phyloP scores from a whole-genome alignment of 2,329 filamentous ascomycete genomes.

The Penicillium sp. region DNA sequence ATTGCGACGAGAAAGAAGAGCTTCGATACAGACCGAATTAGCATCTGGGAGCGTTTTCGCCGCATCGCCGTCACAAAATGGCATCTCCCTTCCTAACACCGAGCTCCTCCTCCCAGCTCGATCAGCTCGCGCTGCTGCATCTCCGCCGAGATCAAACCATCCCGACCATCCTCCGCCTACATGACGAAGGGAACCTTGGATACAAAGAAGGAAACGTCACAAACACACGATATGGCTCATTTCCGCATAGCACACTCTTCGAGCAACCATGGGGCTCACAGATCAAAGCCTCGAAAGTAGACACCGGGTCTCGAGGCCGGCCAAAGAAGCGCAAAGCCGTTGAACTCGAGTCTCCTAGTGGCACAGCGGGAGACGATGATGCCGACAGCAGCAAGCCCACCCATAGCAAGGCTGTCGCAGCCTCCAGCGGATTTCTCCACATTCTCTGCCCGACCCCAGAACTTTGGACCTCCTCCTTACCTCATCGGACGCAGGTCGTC shows the following conservation, averaged over 20 bases:
- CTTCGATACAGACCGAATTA: constrained; percentile 8
- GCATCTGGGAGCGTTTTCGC: not conserved
- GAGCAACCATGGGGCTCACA: constrained; percentile 88
- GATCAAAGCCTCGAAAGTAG: constrained; percentile 84
- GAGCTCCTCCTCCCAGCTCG: constrained; percentile 63
- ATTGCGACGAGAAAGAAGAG: constrained; percentile 19
- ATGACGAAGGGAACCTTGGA: constrained; percentile 68
- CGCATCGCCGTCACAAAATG: constrained; percentile 30
- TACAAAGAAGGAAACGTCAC: constrained; percentile 78
- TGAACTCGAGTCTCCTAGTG: constrained; percentile 43
- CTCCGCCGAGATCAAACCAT: constrained; percentile 85
- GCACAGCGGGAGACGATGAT: constrained; percentile 27
- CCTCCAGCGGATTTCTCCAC: constrained; percentile 55
- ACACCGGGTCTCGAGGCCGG: constrained; percentile 83
- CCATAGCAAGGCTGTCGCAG: constrained; percentile 37
- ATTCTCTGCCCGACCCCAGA: constrained; percentile 56
- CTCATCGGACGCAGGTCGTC: constrained; percentile 58
- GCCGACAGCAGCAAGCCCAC: constrained; percentile 22
- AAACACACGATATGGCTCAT: constrained; percentile 93
- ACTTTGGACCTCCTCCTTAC: constrained; percentile 56
- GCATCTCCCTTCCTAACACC: constrained; percentile 81
- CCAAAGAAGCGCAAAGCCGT: constrained; percentile 60
- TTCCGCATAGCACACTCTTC: constrained; percentile 78
- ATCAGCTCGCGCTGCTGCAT: constrained; percentile 80
- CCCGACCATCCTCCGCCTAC: constrained; percentile 71